Base-by-base conservation (phyloP, 257 asterid genomes). In the Datura wrightii region DNA sequence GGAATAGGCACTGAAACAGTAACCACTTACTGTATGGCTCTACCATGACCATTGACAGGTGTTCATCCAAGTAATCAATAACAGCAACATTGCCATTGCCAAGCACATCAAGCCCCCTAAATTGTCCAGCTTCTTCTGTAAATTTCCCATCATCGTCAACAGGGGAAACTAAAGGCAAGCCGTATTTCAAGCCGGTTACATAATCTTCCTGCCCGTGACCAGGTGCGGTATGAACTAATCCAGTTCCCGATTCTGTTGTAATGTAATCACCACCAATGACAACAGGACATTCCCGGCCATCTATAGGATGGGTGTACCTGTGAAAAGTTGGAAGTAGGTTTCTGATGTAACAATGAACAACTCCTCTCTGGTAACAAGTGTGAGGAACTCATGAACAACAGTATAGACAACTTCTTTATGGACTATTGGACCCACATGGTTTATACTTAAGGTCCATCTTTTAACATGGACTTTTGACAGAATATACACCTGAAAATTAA, bases 171-270 rank as follows among this genome's bases (percentile, higher is more conserved):
- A 96, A 89, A 24, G 99, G 95, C 86, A 96, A 87, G 11, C 92
- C 95, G 83, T 94, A 96, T 88, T 94, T 94, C 84, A 93, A 94
- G 89, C 99, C 98, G 79, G 98, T 93, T 19, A 88, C 91, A 85
- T 92, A 93, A 89, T 96, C 99, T 85, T 96, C 99, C 86, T 93
- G 99, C 69, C 99, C 99, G 85, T 96, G 99, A 80, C 99, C 99
- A 56, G 99, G 99, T 50, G 99, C 99, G 31, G 99, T 96, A 87
- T 96, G 99, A 85, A 96, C 99, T 88, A 94, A 88, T 88, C 98
- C 99, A 46, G 99, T 96, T 90, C 99, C 99, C 7, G 99, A 94
- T 83, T 94, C 98, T 10, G 98, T 96, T 8, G 98, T 94, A 88
- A 96, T 94, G 86, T 96, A 96, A 87, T 96, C 99, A 83, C 97